A percentile compares a stretch with the other conserved stretches of the same genome.
Evolutionary conservation across 2,329 filamentous ascomycete genomes (phyloP).

Genomic region (Penicillium italicum): DNA sequence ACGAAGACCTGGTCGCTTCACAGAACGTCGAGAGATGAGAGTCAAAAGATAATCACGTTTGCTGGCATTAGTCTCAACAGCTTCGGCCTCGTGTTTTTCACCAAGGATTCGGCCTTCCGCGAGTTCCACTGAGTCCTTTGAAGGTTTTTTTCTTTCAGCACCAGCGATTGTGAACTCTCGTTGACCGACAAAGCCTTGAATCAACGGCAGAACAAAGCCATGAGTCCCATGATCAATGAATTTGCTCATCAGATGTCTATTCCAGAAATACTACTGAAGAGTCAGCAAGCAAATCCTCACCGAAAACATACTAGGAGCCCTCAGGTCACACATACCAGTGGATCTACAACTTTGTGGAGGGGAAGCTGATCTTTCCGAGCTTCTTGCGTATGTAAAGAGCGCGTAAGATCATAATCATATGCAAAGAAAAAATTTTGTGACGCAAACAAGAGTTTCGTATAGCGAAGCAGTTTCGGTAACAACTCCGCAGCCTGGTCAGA

Average conservation of each 20-base stretch:
- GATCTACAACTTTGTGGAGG: constrained; percentile 69
- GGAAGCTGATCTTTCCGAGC: constrained; percentile 51
- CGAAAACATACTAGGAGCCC: not conserved
- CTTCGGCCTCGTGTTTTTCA: constrained; percentile 39
- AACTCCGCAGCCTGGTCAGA: constrained; percentile 53
- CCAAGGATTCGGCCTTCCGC: constrained; percentile 37
- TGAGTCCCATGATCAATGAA: constrained; percentile 73
- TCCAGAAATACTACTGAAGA: constrained; percentile 77
- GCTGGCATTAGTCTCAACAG: constrained; percentile 24
- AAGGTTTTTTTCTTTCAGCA: constrained; percentile 13
- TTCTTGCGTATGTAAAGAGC: constrained; percentile 50
- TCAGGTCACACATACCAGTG: constrained; percentile 45
- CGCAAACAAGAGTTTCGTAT: constrained; percentile 78
- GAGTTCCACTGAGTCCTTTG: constrained; percentile 14
- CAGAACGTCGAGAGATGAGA: constrained; percentile 82
- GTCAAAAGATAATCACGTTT: constrained; percentile 69
- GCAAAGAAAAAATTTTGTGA: constrained; percentile 90
- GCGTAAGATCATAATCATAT: constrained; percentile 89
- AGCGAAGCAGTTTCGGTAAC: constrained; percentile 78
- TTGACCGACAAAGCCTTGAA: constrained; percentile 94
- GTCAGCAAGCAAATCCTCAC: constrained; percentile 4
- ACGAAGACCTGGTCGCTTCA: constrained; percentile 78
- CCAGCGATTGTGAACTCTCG: constrained; percentile 69
- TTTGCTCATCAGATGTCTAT: constrained; percentile 67
- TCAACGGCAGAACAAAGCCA: constrained; percentile 70